Percentiles rank a stretch among this genome's conserved stretches.
These are phyloP conservation scores for Cladophialophora chaetospira DNA, from an alignment of 2,329 filamentous ascomycete species.

Conservation along the genomic window DNA sequence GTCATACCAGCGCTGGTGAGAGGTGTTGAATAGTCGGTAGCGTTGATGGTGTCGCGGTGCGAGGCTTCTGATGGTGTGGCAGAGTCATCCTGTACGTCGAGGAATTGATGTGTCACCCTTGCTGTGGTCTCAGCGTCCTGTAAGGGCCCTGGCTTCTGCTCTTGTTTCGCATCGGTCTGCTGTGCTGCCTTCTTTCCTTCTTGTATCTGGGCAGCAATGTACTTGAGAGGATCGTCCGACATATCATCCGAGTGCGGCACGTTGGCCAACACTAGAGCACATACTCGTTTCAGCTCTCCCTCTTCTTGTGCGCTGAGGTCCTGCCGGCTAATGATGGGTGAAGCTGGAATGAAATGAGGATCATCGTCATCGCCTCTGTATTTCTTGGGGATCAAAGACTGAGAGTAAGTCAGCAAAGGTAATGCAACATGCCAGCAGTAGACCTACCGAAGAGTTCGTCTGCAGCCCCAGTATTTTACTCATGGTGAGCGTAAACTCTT, in stretches of 20 bases:
- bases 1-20: conserved; percentile 34
- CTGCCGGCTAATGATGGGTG: conserved; percentile 41
- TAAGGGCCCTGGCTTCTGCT: conserved; percentile 24
- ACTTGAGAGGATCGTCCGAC: conserved; percentile 33
- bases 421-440: not conserved
- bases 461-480: conserved; percentile 12
- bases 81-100: conserved; percentile 22
- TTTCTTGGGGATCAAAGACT: conserved; percentile 34
- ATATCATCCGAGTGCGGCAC: conserved; percentile 34
- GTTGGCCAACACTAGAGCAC: conserved; percentile 33
- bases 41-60: conserved; percentile 25
- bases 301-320: conserved; percentile 39
- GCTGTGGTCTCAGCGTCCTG: conserved; percentile 8
- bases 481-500: conserved; percentile 1
- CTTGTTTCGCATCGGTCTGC: conserved; percentile 30
- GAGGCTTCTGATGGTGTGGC: conserved; percentile 29
- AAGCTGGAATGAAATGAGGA: conserved; percentile 36
- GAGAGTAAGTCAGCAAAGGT: not conserved
- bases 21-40: conserved; percentile 31
- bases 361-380: conserved; percentile 40
- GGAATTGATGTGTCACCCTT: conserved; percentile 26
- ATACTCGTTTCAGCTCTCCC: conserved; percentile 40
- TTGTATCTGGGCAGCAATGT: conserved; percentile 38
- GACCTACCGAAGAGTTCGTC: conserved; percentile 18
- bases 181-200: conserved; percentile 34